Conservation (phyloP, 768 basidiomycete species). For the Termitomyces bulborhizus region DNA sequence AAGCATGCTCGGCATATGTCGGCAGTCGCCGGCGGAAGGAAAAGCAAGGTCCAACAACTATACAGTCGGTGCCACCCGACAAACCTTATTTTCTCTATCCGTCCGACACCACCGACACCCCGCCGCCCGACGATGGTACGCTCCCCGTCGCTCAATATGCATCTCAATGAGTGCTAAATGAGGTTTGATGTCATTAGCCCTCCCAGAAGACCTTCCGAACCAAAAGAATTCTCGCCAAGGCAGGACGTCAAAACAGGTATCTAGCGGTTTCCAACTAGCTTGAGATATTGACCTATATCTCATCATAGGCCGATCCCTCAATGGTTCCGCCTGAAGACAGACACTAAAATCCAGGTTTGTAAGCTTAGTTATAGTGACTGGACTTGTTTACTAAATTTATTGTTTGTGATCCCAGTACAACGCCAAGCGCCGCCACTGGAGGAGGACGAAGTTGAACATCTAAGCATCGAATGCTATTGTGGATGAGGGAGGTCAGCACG, state of each 20-base stretch:
- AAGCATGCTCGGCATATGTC: constrained; percentile 1
- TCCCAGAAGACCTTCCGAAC: constrained; percentile 98
- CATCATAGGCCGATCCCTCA: constrained; percentile 85
- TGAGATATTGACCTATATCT: neutral
- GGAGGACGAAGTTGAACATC: constrained; percentile 98
- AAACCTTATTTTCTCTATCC: constrained; percentile 27
- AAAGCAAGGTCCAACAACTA: constrained; percentile 21
- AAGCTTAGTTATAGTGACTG: neutral
- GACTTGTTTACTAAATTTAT: neutral
- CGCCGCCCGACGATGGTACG: constrained; percentile 47
- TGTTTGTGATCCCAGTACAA: constrained; percentile 55
- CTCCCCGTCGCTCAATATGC: constrained; percentile 1
- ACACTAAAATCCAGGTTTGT: constrained; percentile 87
- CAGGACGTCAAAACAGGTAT: constrained; percentile 89
- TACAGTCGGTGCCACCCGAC: constrained; percentile 24
- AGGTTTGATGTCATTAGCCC: constrained; percentile 50
- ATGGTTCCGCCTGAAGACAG: constrained; percentile 98
- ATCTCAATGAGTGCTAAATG: constrained; percentile 6
- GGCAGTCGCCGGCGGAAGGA: constrained; percentile 1
- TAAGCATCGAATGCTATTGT: constrained; percentile 30
- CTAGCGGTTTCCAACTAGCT: neutral
- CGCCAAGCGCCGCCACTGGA: constrained; percentile 97
- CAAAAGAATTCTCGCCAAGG: constrained; percentile 97
- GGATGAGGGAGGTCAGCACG: neutral
- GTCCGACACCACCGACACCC: constrained; percentile 24